phyloP scores from a whole-genome alignment of 139 green algal genomes.

The Chlamydomonas sp. region DNA sequence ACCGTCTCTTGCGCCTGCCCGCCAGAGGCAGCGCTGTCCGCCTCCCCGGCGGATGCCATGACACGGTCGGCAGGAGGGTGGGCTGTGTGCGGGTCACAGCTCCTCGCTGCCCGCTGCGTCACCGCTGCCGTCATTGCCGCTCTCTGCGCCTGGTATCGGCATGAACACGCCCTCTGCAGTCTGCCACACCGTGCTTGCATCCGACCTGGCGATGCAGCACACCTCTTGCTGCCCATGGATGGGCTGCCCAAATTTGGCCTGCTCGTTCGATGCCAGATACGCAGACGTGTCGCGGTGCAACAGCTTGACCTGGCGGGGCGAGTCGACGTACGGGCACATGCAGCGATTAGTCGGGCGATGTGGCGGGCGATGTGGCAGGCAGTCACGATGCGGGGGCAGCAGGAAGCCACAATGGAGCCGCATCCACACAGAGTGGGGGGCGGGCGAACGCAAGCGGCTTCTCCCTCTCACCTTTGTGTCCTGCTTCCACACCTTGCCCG shows the following conservation, averaged over 20 bases:
- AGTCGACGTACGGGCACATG: background rate
- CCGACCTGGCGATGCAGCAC: conserved; percentile 33
- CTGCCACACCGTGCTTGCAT: conserved; percentile 53
- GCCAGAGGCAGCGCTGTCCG: no score
- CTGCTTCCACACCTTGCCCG: conserved; percentile 48
- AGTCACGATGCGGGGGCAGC: background rate
- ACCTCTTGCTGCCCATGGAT: conserved; percentile 81
- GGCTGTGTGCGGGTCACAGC: background rate
- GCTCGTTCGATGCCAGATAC: conserved; percentile 53
- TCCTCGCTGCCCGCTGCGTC: background rate
- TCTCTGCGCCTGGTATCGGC: conserved; percentile 20
- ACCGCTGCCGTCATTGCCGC: background rate
- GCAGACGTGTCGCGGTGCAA: conserved; percentile 65
- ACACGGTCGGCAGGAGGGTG: no score
- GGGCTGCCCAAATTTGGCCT: conserved; percentile 42
- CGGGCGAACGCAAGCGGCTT: background rate
- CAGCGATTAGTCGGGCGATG: background rate
- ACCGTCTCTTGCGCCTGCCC: no score
- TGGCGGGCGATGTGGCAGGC: no score
- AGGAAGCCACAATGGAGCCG: conserved; percentile 1
- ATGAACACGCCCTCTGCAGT: conserved; percentile 79
- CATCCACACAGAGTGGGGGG: background rate
- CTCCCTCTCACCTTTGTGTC: conserved; percentile 39
- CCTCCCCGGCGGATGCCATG: no score
- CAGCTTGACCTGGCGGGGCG: conserved; percentile 47